Conservation (phyloP, 768 basidiomycete genomes). For the Lepiota brunneoincarnata region DNA sequence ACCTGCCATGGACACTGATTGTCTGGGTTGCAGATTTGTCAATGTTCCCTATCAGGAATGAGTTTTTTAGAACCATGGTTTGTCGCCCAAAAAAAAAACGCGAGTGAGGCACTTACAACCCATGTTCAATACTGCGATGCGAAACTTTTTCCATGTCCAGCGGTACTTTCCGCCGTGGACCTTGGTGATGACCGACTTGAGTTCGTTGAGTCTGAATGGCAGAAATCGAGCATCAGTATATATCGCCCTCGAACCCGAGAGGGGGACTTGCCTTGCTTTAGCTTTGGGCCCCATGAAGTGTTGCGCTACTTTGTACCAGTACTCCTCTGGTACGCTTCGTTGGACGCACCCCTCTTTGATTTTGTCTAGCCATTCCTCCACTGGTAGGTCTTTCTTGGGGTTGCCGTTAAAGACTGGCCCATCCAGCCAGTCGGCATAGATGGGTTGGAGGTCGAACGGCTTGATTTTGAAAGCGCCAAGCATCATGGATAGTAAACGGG, state of each 20-base stretch:
- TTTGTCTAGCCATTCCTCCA: slow-evolving; percentile 71
- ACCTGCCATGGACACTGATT: slow-evolving; percentile 54
- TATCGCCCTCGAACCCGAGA: not conserved
- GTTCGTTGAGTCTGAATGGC: slow-evolving; percentile 50
- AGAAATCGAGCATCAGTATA: not conserved
- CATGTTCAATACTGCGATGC: slow-evolving; percentile 76
- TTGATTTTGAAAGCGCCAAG: slow-evolving; percentile 81
- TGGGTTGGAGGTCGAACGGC: slow-evolving; percentile 69
- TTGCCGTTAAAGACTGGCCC: slow-evolving; percentile 68
- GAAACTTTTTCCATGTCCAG: slow-evolving; percentile 85
- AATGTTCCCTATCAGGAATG: slow-evolving; percentile 58
- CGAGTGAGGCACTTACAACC: slow-evolving; percentile 59
- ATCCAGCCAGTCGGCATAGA: slow-evolving; percentile 63
- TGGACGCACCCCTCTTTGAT: slow-evolving; percentile 72
- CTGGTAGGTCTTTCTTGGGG: slow-evolving; percentile 62
- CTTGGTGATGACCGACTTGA: slow-evolving; percentile 71
- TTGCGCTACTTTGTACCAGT: slow-evolving; percentile 80
- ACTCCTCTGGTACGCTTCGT: slow-evolving; percentile 73
- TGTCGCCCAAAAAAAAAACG: not conserved
- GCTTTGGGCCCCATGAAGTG: slow-evolving; percentile 73
- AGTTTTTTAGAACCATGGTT: not conserved
- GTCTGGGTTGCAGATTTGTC: slow-evolving; percentile 58
- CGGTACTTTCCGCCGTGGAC: slow-evolving; percentile 75
- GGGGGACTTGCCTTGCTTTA: slow-evolving; percentile 42
- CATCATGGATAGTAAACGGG: slow-evolving; percentile 30